Base-by-base conservation (phyloP, 768 basidiomycete genomes). In the Tulasnella sp. region DNA sequence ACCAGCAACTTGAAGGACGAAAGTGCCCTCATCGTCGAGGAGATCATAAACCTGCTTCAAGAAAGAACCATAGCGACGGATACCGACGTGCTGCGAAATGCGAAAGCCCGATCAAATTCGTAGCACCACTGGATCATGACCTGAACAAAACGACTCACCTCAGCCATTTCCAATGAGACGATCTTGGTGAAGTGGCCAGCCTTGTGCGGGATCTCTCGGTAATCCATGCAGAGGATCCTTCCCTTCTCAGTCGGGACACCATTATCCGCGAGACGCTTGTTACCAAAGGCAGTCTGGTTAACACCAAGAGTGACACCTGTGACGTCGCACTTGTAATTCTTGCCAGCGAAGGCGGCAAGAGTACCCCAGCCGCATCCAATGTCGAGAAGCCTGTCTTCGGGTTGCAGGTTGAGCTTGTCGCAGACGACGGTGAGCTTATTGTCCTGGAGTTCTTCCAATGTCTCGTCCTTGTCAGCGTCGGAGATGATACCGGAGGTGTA, bases 1-100 rank as follows among this genome's bases (percentile, higher is more conserved):
- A 63, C 96, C 96, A 50, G 96, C 91, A n/a, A 99, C 95, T 74
- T 99, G 96, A 75, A 94, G 80, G 47, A 98, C 88, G 67, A 98
- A 86, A 60, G 85, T 80, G 30, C 96, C 96, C 64, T 98, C 87
- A 70, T 99, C 94, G 61, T 92, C 88, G 63, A 99, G 78, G 38
- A 98, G 77, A 65, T 94, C 82, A 68, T 98, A 96, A 58, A 99
- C 84, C 72, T 98, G 91, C 38, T 79, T 77, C 65, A 98, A 78
- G 82, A 95, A 98, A 38, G 85, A 71, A 15, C 79, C 80, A 73
- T 99, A 99, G 45, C 91, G 85, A 66, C 92, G 84, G 68, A 99
- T 82, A 61, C 96, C 96, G 63, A 99, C 96, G 70, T 99, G 96
- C 83, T 88, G 61, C 15, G 45, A 61, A 27, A 50, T 3, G 29